Conservation (phyloP, 1,284 basidiomycete genomes). For the Moniliophthora roreri region DNA sequence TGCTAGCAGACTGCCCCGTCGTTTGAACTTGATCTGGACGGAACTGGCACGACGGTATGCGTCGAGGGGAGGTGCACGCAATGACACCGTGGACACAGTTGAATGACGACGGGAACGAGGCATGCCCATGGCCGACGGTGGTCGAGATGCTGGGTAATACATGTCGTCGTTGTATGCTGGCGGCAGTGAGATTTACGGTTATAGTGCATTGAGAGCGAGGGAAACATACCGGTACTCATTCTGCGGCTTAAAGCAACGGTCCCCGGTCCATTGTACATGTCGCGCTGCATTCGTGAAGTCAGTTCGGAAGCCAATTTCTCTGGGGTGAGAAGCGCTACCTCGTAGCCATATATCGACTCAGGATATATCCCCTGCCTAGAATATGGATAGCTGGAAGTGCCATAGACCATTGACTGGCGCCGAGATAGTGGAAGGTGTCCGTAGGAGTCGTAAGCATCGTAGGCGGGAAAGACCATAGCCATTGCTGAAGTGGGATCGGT, state of each 20-base stretch:
- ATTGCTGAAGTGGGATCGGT: conserved; percentile 7
- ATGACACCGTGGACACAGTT: conserved; percentile 49
- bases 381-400: conserved; percentile 5
- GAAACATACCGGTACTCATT: not conserved
- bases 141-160: conserved; percentile 28
- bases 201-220: conserved; percentile 34
- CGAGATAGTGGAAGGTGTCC: conserved; percentile 15
- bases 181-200: conserved; percentile 30
- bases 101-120: conserved; percentile 53
- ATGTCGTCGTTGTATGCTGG: conserved; percentile 32
- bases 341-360: conserved; percentile 7
- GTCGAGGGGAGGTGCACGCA: conserved; percentile 37
- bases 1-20: conserved; percentile 62
- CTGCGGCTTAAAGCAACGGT: not conserved
- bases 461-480: conserved; percentile 14
- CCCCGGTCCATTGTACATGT: not conserved
- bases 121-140: conserved; percentile 21
- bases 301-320: not conserved
- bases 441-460: conserved; percentile 12
- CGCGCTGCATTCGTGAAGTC: not conserved
- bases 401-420: conserved; percentile 16
- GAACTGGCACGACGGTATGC: conserved; percentile 45
- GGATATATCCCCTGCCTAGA: conserved; percentile 13
- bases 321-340: not conserved
- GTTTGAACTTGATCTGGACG: conserved; percentile 67